Base-by-base conservation (phyloP, 768 basidiomycete genomes). In the Fomitopsis pulvina region DNA sequence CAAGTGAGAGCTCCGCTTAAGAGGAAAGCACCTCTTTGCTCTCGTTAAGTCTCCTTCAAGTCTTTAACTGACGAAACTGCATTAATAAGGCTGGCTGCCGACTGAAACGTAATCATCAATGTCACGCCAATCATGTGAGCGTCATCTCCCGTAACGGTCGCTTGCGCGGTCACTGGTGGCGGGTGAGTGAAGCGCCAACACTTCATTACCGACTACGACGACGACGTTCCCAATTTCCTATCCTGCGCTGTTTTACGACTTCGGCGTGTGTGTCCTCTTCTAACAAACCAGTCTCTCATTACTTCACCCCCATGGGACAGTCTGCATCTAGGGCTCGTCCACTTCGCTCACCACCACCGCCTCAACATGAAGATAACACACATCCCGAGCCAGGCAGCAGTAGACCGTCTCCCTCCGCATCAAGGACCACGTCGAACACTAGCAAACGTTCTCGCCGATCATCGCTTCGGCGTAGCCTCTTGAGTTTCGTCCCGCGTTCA, bases 381-480 rank as follows among this genome's bases (percentile, higher is more conserved):
- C 52, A 18, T 18, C 52, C 24, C 48, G 20, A 38, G 20, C 20
- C 18, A 18, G 25, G 29, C 45, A 37, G 32, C 40, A 47, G n/a
- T 52, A 25, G n/a, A 48, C 22, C 37, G 52, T 50, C 30, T 39
- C 25, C 26, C 29, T 45, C 40, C 45, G 39, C 26, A 7, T 7
- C 49, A 12, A 18, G 16, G 2, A 12, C 50, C 18, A 32, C 40
- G 0, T 38, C 51, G 0, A n/a, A 47, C 2, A 24, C 51, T 2
- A 32, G 50, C 16, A 61, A 61, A 50, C 41, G 52, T 9, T 50
- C 55, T 40, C 59, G 50, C 39, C 53, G 59, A 29, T 44, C 53
- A 2, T 57, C 61, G 4, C 30, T 62, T 7, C 56, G 61, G 9
- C 58, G 56, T 12, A 60, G 56, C 44, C 50, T 64, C 40, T 54